Percentiles rank a stretch among this genome's conserved stretches.
These are phyloP conservation scores for Akanthomyces uredinophilus DNA, from an alignment of 2,329 filamentous ascomycete species.

Conservation along the genomic window DNA sequence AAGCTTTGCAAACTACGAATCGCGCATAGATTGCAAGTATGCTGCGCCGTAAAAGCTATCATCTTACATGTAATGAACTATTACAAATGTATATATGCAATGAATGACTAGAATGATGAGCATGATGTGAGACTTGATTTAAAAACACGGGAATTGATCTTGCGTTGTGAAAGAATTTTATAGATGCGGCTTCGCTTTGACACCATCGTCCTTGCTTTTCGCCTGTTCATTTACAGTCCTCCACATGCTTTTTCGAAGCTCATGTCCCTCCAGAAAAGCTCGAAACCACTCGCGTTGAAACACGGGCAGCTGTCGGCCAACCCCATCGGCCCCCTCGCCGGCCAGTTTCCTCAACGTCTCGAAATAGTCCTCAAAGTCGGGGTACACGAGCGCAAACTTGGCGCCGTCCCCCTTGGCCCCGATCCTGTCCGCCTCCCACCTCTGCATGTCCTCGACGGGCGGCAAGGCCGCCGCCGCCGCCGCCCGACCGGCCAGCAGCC, in stretches of 20 bases:
- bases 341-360: constrained; percentile 48
- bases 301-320: constrained; percentile 40
- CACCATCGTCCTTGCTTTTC: too few species aligned
- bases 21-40: constrained; percentile 1
- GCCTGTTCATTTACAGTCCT: too few species aligned
- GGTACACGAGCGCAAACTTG: constrained; percentile 52
- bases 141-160: too few species aligned
- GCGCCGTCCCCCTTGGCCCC: constrained; percentile 49
- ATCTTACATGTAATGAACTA: neutral
- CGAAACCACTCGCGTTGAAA: constrained; percentile 44
- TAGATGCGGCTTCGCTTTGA: too few species aligned
- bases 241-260: constrained; percentile 39
- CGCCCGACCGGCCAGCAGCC: constrained; percentile 52
- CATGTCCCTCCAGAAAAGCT: constrained; percentile 49
- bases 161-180: too few species aligned
- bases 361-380: constrained; percentile 62
- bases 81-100: neutral
- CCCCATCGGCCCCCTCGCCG: constrained; percentile 36
- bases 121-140: too few species aligned
- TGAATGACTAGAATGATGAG: neutral
- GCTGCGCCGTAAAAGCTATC: neutral
- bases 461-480: constrained; percentile 37
- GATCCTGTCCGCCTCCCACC: constrained; percentile 55
- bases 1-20: neutral
- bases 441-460: constrained; percentile 39